Evolutionary conservation across 208 protist genomes (phyloP).

Genomic region (Trypanosoma cruzi): DNA sequence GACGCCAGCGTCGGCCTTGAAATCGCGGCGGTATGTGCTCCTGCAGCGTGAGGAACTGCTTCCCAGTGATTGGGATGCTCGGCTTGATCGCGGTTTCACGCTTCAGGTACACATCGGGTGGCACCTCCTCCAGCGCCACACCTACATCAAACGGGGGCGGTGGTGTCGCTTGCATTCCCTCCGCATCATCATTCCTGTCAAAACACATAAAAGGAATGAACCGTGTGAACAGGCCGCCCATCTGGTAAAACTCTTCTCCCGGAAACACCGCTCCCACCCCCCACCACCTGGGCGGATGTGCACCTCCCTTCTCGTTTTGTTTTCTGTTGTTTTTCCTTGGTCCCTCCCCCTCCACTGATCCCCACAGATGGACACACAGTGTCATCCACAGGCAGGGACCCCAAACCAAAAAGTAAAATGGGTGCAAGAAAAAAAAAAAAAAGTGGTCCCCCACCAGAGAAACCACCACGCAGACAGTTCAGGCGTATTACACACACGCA

Average conservation of each 20-base stretch:
- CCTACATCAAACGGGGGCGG: conserved; percentile 12
- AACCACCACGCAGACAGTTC: neutral
- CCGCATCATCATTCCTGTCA: neutral
- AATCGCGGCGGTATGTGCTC: conserved; percentile 11
- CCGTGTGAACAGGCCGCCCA: neutral
- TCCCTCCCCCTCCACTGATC: too few relatives aligned
- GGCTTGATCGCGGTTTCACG: neutral
- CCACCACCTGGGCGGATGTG: neutral
- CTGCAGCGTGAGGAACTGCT: conserved; percentile 19
- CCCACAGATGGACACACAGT: neutral
- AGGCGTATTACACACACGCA: neutral
- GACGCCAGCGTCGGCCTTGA: conserved; percentile 16
- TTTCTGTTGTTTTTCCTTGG: neutral
- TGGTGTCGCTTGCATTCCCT: neutral
- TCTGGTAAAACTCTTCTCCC: neutral
- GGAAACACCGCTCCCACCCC: neutral
- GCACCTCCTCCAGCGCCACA: conserved; percentile 8
- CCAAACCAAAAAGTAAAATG: neutral
- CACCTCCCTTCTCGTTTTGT: neutral
- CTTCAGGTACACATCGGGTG: conserved; percentile 10
- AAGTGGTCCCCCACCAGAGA: neutral
- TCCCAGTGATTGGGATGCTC: neutral
- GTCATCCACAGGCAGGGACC: neutral
- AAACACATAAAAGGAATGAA: conserved; percentile 15
- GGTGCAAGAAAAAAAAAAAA: conserved; percentile 13